Base-by-base conservation (phyloP, 176 grass and related monocot genomes). In the Hyparrhenia diplandra region DNA sequence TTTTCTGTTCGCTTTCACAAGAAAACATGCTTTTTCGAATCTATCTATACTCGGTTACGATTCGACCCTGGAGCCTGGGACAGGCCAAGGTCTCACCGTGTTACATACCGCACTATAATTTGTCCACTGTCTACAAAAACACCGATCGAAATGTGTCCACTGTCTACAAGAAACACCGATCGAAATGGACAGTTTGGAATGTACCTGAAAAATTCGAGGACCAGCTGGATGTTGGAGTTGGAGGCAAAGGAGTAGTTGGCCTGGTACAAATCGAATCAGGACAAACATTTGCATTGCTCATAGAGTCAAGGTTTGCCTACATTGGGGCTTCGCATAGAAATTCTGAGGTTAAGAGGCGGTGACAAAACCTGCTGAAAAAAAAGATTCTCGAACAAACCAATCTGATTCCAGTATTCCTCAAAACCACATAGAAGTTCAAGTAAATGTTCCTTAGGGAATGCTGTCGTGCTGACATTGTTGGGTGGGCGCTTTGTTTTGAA, bases 401-500 rank as follows among this genome's bases (percentile, higher is more conserved):
- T 10, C 27, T 28, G 25, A 77, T 70, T 58, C 57, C 20, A 87
- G 9, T 29, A 77, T 76, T 63, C 43, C 10, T 51, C 2, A 8
- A 24, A 29, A 14, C 47, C 52, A 61, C 42, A 57, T 14, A 42
- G 54, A 87, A 71, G 11, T 57, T 83, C 51, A 35, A 17, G 69
- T 13, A 74, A 74, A 80, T 41, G n/a, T 34, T 49, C 16, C 47
- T 47, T 81, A 35, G 29, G 70, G 45, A 86, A 67, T 59, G 70
- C 6, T 36, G 69, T 10, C 13, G 6, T 21, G 27, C 6, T 65
- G 25, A 8, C 40, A 32, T 78, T 47, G 43, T 52, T 7, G 6
- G 62, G 45, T 51, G 49, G 18, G 46, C 0, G 2, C 2, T 18
- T 55, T 41, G 4, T 66, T 79, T 73, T 10, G 39, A 23, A 51